Conservation (phyloP, 805 yeast genomes). For the Nakazawaea wickerhamii region DNA sequence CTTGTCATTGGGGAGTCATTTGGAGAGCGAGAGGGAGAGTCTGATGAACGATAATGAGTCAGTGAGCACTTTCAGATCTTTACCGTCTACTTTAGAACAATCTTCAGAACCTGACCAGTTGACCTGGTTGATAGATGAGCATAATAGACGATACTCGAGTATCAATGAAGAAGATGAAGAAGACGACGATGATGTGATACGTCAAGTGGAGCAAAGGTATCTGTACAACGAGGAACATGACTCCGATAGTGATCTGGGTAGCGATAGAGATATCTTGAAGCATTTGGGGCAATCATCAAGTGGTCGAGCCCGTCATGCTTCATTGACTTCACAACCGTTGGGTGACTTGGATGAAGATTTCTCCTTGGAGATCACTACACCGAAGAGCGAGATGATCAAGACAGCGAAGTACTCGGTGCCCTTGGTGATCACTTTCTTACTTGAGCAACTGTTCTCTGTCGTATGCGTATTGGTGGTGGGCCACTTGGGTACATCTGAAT, state of each 20-base stretch:
- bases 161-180: conserved; percentile 9
- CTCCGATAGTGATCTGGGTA: neutral
- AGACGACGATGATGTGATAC: conserved; percentile 12
- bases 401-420: conserved; percentile 46
- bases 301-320: neutral
- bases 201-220: conserved; percentile 13
- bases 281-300: conserved; percentile 1
- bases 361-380: conserved; percentile 22
- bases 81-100: conserved; percentile 30
- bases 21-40: conserved; percentile 21
- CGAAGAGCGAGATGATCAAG: conserved; percentile 25
- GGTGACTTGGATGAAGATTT: conserved; percentile 27
- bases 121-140: conserved; percentile 32
- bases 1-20: conserved; percentile 27
- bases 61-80: conserved; percentile 28
- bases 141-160: conserved; percentile 26
- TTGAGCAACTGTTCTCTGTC: conserved; percentile 68
- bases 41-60: conserved; percentile 24
- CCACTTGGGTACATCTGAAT: conserved; percentile 60
- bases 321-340: conserved; percentile 11
- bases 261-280: conserved; percentile 8
- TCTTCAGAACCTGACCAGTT: conserved; percentile 27
- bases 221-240: conserved; percentile 1
- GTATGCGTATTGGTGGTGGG: conserved; percentile 80
- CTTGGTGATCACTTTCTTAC: conserved; percentile 56